These are phyloP conservation scores for Botrytis squamosa DNA, from an alignment of 2,329 filamentous ascomycete species.

Conservation along the genomic window DNA sequence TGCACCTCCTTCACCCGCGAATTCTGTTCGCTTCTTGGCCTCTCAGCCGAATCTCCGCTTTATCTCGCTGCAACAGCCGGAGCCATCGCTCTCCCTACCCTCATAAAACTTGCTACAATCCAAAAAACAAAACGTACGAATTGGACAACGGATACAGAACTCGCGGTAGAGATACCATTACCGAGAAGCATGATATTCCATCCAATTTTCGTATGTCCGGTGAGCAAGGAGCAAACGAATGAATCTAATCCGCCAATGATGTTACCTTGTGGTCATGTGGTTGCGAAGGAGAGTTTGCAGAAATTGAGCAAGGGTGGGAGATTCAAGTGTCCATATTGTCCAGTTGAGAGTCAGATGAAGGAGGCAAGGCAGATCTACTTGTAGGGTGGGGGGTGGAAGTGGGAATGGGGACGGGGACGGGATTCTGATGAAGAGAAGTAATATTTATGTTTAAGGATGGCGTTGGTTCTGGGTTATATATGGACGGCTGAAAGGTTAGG, in stretches of 20 bases:
- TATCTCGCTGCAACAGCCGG: conserved; percentile 92
- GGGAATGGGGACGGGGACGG: no score
- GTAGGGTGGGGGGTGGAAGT: conserved; percentile 22
- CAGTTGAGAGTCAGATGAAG: conserved; percentile 72
- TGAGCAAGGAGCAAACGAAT: conserved; percentile 94
- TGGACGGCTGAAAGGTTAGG: background rate
- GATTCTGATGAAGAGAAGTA: background rate
- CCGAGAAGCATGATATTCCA: conserved; percentile 72
- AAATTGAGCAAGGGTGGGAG: conserved; percentile 74
- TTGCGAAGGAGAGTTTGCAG: conserved; percentile 79
- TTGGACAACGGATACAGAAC: conserved; percentile 89
- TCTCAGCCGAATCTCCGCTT: conserved; percentile 88
- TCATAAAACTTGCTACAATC: conserved; percentile 84
- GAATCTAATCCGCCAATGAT: conserved; percentile 95
- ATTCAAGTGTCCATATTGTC: conserved; percentile 97
- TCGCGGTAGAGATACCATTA: conserved; percentile 72
- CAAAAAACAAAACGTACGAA: conserved; percentile 88
- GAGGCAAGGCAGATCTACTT: conserved; percentile 56
- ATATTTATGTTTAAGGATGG: background rate
- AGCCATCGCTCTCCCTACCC: conserved; percentile 81
- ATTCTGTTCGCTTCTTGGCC: conserved; percentile 86
- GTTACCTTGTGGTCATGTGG: conserved; percentile 91
- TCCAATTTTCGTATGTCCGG: conserved; percentile 95
- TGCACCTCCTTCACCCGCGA: conserved; percentile 86
- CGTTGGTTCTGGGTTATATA: background rate